These are phyloP conservation scores for Iris pallida DNA, from an alignment of 116 monocot genomes.

Conservation along the genomic window DNA sequence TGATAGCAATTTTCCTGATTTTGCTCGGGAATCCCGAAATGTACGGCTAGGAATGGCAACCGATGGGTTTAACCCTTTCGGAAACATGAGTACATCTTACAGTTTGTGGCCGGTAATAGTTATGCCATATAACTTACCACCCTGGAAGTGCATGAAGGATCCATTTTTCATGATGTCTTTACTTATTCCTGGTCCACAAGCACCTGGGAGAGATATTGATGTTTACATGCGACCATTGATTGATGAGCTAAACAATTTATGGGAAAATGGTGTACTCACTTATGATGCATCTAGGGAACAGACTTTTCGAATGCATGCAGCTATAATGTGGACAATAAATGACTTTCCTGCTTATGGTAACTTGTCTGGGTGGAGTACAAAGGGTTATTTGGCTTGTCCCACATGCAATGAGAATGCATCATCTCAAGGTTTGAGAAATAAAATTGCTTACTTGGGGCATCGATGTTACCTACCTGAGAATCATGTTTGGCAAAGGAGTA, in stretches of 20 bases:
- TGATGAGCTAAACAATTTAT: neutral
- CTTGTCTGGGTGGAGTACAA: neutral
- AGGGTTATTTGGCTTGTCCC: conserved; percentile 2
- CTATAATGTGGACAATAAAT: neutral
- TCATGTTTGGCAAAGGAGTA: neutral
- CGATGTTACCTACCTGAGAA: neutral
- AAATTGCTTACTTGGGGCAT: conserved; percentile 5
- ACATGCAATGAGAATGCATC: neutral
- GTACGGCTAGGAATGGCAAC: too few species aligned
- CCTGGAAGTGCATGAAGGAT: neutral
- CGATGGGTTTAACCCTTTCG: too few species aligned
- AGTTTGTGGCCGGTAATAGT: too few species aligned
- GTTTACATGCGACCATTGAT: neutral
- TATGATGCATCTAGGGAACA: neutral
- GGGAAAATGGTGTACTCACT: neutral
- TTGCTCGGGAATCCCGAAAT: too few species aligned
- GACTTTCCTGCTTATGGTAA: conserved; percentile 9
- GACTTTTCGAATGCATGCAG: neutral
- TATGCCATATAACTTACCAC: neutral
- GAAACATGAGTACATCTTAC: too few species aligned
- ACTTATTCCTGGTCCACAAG: neutral
- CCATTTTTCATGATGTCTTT: neutral
- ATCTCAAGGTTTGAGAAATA: neutral
- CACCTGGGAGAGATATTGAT: neutral
- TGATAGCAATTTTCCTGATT: too few species aligned